A percentile compares a stretch with the other conserved stretches of the same genome.
These are phyloP conservation scores for Phytophthora rubi DNA, from an alignment of 352 stramenopile species.

Conservation along the genomic window DNA sequence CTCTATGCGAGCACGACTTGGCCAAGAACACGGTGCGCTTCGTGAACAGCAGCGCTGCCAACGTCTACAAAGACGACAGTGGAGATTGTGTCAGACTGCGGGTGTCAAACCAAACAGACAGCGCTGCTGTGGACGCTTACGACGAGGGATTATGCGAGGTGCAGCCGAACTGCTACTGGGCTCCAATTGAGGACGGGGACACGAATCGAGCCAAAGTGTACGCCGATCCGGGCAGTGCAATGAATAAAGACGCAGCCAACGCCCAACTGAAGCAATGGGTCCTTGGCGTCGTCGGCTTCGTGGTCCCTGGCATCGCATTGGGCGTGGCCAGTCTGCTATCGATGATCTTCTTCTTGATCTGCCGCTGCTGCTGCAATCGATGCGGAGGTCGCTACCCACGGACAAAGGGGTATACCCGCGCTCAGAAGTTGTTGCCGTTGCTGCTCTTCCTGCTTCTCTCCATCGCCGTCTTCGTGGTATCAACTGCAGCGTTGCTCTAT, in stretches of 20 bases:
- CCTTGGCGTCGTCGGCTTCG: constrained; percentile 48
- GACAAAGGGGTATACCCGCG: constrained; percentile 60
- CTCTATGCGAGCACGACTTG: constrained; percentile 48
- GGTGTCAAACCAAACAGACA: constrained; percentile 22
- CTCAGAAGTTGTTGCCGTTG: constrained; percentile 59
- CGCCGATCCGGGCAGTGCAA: constrained; percentile 33
- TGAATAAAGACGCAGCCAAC: constrained; percentile 25
- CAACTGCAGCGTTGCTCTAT: constrained; percentile 55
- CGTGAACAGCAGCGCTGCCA: constrained; percentile 28
- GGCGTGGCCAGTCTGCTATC: constrained; percentile 56
- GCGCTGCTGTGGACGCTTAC: constrained; percentile 39
- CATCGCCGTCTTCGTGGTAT: constrained; percentile 47
- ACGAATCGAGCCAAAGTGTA: constrained; percentile 38
- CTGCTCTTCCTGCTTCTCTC: constrained; percentile 68
- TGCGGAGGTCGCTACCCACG: constrained; percentile 51
- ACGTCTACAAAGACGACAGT: constrained; percentile 50
- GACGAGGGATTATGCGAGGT: constrained; percentile 49
- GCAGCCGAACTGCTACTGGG: constrained; percentile 72
- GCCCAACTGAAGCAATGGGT: constrained; percentile 49
- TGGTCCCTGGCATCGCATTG: constrained; percentile 57
- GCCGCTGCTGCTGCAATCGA: constrained; percentile 73
- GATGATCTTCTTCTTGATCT: constrained; percentile 69
- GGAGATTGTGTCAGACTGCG: constrained; percentile 46
- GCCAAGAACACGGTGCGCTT: constrained; percentile 42
- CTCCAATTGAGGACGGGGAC: constrained; percentile 33